These are phyloP conservation scores for Escallonia herrerae DNA, from an alignment of 129 eudicot genomes.

Conservation along the genomic window DNA sequence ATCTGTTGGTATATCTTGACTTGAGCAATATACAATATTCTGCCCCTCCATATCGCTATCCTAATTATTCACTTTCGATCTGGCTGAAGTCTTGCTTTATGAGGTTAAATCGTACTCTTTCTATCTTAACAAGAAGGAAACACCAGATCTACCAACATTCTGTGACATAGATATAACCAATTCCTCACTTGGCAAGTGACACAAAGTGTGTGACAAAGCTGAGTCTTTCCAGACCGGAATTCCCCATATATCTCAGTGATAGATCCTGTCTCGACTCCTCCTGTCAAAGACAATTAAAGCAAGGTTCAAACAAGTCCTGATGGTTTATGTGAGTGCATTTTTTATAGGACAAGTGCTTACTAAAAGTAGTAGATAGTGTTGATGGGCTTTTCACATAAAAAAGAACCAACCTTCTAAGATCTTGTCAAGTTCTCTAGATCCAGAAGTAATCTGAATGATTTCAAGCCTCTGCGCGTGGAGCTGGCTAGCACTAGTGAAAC, in stretches of 20 bases:
- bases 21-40: too few relatives aligned
- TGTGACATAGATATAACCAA: background rate
- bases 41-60: background rate
- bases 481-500: constrained; percentile 89
- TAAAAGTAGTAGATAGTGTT: background rate
- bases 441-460: constrained; percentile 88
- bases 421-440: constrained; percentile 91
- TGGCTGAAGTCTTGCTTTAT: background rate
- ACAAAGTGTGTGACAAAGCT: constrained; percentile 88
- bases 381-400: background rate
- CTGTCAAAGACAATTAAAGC: constrained; percentile 22
- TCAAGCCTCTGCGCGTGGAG: constrained; percentile 84
- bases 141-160: background rate
- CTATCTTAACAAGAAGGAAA: background rate
- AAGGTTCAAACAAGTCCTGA: background rate
- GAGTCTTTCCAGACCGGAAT: constrained; percentile 95
- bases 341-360: background rate
- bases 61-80: background rate
- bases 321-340: background rate
- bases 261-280: constrained; percentile 91
- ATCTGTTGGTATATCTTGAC: too few relatives aligned
- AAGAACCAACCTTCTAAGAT: constrained; percentile 59
- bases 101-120: background rate
- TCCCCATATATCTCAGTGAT: constrained; percentile 92
- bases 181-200: constrained; percentile 82